phyloP scores from a whole-genome alignment of 768 basidiomycete genomes.

The Rhodosporidiobolus odoratus region DNA sequence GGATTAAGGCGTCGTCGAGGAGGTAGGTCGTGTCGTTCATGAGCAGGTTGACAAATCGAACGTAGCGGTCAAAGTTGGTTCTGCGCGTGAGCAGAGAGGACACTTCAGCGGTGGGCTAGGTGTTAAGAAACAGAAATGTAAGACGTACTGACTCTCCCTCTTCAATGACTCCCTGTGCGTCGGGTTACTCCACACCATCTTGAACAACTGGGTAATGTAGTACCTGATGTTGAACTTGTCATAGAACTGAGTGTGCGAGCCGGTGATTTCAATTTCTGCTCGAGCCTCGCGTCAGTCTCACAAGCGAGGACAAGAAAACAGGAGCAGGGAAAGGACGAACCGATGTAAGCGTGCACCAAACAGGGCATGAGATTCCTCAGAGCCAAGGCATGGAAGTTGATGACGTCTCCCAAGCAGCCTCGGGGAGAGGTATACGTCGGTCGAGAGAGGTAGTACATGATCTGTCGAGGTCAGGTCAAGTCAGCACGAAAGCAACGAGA shows the following conservation, averaged over 20 bases:
- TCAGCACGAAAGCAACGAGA: background rate
- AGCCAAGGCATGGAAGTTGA: slow-evolving; percentile 79
- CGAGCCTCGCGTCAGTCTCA: too few species aligned
- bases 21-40: slow-evolving; percentile 99
- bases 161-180: slow-evolving; percentile 79
- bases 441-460: slow-evolving; percentile 66
- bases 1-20: slow-evolving; percentile 88
- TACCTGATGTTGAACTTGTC: slow-evolving; percentile 66
- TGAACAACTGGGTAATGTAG: slow-evolving; percentile 72
- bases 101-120: background rate
- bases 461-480: slow-evolving; percentile 49
- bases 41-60: slow-evolving; percentile 92
- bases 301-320: background rate
- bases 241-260: slow-evolving; percentile 96
- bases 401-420: slow-evolving; percentile 71
- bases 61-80: slow-evolving; percentile 76
- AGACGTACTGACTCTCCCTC: slow-evolving; percentile 65
- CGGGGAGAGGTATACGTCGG: slow-evolving; percentile 57
- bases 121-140: background rate
- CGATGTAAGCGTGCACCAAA: slow-evolving; percentile 89
- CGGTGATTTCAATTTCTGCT: slow-evolving; percentile 92
- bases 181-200: slow-evolving; percentile 86
- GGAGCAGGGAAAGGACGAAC: slow-evolving; percentile 50
- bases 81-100: slow-evolving; percentile 47
- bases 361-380: slow-evolving; percentile 83